phyloP scores from a whole-genome alignment of 2,329 filamentous ascomycete genomes.

The Fusarium annulatum region DNA sequence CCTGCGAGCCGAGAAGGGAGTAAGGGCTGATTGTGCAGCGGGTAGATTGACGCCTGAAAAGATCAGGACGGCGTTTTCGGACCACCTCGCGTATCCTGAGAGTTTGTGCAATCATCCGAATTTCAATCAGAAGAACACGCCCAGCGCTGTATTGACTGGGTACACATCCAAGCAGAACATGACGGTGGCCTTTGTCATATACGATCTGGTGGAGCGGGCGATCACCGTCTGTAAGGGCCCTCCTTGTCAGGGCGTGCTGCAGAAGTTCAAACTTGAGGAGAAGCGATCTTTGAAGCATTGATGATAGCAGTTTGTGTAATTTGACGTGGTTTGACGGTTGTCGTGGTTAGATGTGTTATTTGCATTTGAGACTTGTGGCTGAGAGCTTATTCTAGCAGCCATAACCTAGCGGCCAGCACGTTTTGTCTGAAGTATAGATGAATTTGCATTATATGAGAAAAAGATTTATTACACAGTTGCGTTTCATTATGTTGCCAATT shows the following conservation, averaged over 20 bases:
- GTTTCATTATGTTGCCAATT: fast-evolving
- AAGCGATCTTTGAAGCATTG: fast-evolving
- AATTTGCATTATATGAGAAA: background rate
- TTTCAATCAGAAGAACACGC: background rate
- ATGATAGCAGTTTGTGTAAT: background rate
- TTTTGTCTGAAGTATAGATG: no score
- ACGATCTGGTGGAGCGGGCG: background rate
- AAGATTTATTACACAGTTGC: fast-evolving
- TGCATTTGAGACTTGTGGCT: no score
- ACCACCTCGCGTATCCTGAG: background rate
- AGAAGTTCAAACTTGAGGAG: background rate
- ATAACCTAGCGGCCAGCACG: no score
- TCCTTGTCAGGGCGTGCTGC: background rate
- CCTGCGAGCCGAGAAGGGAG: background rate
- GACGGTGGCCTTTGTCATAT: background rate
- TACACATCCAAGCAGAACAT: background rate
- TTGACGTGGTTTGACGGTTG: no score
- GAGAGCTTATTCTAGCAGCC: no score
- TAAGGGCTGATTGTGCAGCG: background rate
- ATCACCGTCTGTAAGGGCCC: background rate
- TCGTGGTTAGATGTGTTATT: no score
- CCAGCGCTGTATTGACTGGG: background rate
- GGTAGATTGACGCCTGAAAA: background rate
- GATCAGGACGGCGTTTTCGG: background rate
- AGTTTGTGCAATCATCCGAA: background rate